Conservation (phyloP, 768 basidiomycete species). For the Mycena venus region DNA sequence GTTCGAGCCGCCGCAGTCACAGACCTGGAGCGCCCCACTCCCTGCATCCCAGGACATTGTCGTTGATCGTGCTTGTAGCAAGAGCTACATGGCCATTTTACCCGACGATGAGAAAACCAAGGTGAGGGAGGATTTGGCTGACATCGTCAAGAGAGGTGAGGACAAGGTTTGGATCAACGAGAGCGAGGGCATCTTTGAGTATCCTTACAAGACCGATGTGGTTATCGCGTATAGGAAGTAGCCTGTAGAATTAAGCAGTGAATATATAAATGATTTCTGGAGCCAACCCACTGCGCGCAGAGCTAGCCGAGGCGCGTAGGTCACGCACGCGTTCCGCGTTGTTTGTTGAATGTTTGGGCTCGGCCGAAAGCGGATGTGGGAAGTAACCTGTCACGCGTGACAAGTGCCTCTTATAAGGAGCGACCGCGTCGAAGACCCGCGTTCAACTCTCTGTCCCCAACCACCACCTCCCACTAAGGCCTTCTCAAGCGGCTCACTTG, state of each 20-base stretch:
- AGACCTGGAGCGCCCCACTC: conserved; percentile 65
- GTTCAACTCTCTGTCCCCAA: conserved; percentile 17
- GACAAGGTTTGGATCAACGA: conserved; percentile 84
- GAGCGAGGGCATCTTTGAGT: conserved; percentile 79
- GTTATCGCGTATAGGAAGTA: conserved; percentile 57
- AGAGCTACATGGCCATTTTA: conserved; percentile 86
- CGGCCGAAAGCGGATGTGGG: not conserved
- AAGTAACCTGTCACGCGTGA: no score
- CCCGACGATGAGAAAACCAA: conserved; percentile 68
- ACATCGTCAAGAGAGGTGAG: conserved; percentile 70
- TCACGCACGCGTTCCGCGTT: conserved; percentile 19
- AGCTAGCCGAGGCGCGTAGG: conserved; percentile 8
- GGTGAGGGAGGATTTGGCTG: conserved; percentile 64
- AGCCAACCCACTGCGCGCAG: no score
- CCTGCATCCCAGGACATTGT: conserved; percentile 67
- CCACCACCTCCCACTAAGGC: conserved; percentile 19
- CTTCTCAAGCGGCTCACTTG: conserved; percentile 5
- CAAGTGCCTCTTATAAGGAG: conserved; percentile 17
- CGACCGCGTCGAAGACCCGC: conserved; percentile 14
- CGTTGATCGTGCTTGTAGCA: conserved; percentile 80
- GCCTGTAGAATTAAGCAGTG: not conserved
- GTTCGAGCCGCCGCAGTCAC: conserved; percentile 74
- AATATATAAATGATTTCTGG: no score
- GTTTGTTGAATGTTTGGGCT: conserved; percentile 18
- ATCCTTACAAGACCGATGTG: conserved; percentile 80